Percentiles rank a stretch among this genome's conserved stretches.
These are phyloP conservation scores for Quercus alba DNA, from an alignment of 306 rosid species.

Conservation along the genomic window DNA sequence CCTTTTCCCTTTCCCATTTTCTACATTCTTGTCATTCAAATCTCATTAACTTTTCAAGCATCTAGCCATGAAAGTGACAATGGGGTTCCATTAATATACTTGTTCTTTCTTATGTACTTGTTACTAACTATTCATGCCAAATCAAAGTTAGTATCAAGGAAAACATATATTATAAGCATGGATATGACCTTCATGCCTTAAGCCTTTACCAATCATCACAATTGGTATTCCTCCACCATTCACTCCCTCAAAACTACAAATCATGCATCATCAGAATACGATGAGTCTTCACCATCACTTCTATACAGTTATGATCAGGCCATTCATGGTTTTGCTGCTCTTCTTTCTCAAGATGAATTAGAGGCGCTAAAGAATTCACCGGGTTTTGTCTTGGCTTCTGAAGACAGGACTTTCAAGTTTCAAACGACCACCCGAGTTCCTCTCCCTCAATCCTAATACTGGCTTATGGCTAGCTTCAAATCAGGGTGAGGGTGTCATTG, in stretches of 20 bases:
- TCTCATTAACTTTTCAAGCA: not conserved
- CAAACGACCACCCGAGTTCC: conserved; percentile 25
- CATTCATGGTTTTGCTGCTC: not conserved
- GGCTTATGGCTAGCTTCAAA: conserved; percentile 23
- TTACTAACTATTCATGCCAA: not conserved
- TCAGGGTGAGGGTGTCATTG: conserved; percentile 19
- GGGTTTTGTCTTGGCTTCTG: not conserved
- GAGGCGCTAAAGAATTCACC: not conserved
- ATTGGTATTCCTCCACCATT: conserved; percentile 13
- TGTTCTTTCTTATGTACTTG: not conserved
- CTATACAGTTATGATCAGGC: not conserved
- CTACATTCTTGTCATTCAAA: not conserved
- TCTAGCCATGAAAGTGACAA: not conserved
- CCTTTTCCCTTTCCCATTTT: no score
- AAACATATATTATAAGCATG: conserved; percentile 16
- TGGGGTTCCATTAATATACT: not conserved
- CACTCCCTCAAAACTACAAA: not conserved
- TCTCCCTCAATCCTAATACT: conserved; percentile 9
- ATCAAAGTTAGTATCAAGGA: not conserved
- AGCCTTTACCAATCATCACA: not conserved
- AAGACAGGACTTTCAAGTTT: conserved; percentile 2
- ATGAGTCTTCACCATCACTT: not conserved
- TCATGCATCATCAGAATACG: not conserved
- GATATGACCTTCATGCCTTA: conserved; percentile 14
- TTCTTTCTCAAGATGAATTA: not conserved